Conservation (phyloP, 768 basidiomycete genomes). For the Tricholoma flavovirens region DNA sequence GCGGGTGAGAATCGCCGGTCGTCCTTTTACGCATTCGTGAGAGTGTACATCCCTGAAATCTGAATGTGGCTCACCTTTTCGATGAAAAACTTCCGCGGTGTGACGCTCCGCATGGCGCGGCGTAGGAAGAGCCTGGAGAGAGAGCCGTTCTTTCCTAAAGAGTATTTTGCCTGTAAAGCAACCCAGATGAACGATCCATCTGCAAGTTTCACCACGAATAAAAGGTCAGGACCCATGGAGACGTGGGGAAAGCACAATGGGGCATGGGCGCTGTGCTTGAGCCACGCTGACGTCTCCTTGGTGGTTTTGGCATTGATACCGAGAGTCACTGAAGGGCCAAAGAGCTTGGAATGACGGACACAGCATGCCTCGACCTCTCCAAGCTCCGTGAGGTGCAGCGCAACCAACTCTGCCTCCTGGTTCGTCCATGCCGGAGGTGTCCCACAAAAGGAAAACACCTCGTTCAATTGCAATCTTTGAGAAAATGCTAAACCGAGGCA, state of each 20-base stretch:
- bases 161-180: conserved; percentile 36
- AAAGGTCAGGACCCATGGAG: conserved; percentile 37
- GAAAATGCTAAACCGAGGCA: conserved; percentile 36
- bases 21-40: conserved; percentile 21
- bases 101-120: conserved; percentile 37
- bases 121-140: conserved; percentile 26
- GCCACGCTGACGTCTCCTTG: conserved; percentile 29
- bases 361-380: conserved; percentile 22
- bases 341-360: conserved; percentile 22
- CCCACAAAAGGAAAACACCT: conserved; percentile 33
- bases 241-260: conserved; percentile 37
- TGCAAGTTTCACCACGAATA: conserved; percentile 33
- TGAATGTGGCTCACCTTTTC: conserved; percentile 27
- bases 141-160: conserved; percentile 25
- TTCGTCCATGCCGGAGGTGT: conserved; percentile 30
- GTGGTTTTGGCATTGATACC: conserved; percentile 33
- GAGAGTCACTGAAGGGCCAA: conserved; percentile 32
- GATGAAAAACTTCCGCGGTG: conserved; percentile 33
- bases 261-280: conserved; percentile 31
- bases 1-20: conserved; percentile 28
- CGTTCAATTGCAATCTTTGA: conserved; percentile 21
- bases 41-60: not conserved
- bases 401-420: conserved; percentile 32
- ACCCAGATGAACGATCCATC: conserved; percentile 36
- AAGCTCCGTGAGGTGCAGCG: conserved; percentile 22